These are phyloP conservation scores for Barnettozyma wickerhamii DNA, from an alignment of 805 yeast genomes.

Conservation along the genomic window DNA sequence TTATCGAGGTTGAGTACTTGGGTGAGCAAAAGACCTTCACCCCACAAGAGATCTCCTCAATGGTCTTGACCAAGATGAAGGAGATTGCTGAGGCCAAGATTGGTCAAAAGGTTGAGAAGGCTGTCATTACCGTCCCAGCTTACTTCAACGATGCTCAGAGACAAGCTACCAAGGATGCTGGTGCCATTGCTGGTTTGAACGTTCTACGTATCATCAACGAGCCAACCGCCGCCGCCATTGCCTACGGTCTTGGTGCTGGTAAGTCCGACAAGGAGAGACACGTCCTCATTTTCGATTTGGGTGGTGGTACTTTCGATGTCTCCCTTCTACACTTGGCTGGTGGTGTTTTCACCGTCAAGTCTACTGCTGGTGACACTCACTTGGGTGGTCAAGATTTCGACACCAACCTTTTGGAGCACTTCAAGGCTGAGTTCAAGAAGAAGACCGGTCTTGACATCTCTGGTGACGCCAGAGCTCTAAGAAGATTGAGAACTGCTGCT, in stretches of 20 bases:
- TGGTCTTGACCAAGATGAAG: constrained; percentile 80
- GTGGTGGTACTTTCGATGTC: constrained; percentile 99
- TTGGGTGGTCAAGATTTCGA: constrained; percentile 99
- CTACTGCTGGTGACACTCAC: constrained; percentile 99
- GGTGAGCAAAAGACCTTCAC: constrained; percentile 67
- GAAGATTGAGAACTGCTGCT: constrained; percentile 98
- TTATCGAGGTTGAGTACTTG: constrained; percentile 64
- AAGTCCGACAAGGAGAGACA: constrained; percentile 77
- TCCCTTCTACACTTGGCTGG: constrained; percentile 89
- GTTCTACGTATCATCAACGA: constrained; percentile 74
- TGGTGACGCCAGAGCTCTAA: constrained; percentile 88
- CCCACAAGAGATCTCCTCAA: constrained; percentile 72
- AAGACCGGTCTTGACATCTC: constrained; percentile 91
- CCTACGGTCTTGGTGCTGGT: constrained; percentile 96
- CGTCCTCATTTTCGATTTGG: constrained; percentile 90
- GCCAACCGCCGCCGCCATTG: constrained; percentile 97
- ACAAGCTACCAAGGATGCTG: constrained; percentile 81
- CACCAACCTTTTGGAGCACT: constrained; percentile 90
- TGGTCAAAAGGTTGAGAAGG: constrained; percentile 67
- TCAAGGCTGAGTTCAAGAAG: constrained; percentile 92
- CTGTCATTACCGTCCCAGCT: constrained; percentile 78
- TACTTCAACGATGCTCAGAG: constrained; percentile 77
- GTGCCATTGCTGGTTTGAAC: constrained; percentile 76
- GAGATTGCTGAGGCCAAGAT: constrained; percentile 75
- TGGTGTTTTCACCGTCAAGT: constrained; percentile 95